Evolutionary conservation across 768 basidiomycete genomes (phyloP).

Genomic region (Kwoniella dejecticola): DNA sequence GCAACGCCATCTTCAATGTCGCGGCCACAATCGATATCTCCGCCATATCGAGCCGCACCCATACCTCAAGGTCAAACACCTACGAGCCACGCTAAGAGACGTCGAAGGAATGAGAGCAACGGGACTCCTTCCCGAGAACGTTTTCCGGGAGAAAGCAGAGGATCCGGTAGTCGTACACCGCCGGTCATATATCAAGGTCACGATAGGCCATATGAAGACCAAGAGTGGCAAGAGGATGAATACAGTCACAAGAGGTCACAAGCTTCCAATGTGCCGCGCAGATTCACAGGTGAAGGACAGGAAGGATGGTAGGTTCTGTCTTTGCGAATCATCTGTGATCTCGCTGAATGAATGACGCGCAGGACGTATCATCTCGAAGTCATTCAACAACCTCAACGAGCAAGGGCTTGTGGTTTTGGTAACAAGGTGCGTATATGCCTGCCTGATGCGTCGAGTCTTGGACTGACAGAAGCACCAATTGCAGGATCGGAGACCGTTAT

Average conservation of each 20-base stretch:
- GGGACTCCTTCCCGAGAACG: background rate
- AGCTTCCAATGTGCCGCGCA: background rate
- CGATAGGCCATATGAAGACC: background rate
- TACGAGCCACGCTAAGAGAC: background rate
- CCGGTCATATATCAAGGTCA: constrained; percentile 3
- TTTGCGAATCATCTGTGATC: background rate
- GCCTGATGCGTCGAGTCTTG: too few species aligned
- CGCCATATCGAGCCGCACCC: background rate
- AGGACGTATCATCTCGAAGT: constrained; percentile 83
- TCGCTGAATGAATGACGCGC: background rate
- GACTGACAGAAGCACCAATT: too few species aligned
- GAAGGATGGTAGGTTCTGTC: constrained; percentile 25
- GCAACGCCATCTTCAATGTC: too few species aligned
- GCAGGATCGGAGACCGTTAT: constrained; percentile 88
- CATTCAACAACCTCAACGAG: constrained; percentile 83
- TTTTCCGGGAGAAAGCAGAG: constrained; percentile 6
- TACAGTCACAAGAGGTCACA: background rate
- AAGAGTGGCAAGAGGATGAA: constrained; percentile 1
- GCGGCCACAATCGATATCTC: constrained; percentile 14
- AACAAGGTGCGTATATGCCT: constrained; percentile 84
- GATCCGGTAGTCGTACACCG: background rate
- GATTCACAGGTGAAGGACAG: background rate
- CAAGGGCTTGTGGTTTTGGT: constrained; percentile 94
- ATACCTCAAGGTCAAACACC: background rate
- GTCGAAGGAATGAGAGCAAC: background rate